These are phyloP conservation scores for Detonula confervacea DNA, from an alignment of 352 stramenopile species.

Conservation along the genomic window DNA sequence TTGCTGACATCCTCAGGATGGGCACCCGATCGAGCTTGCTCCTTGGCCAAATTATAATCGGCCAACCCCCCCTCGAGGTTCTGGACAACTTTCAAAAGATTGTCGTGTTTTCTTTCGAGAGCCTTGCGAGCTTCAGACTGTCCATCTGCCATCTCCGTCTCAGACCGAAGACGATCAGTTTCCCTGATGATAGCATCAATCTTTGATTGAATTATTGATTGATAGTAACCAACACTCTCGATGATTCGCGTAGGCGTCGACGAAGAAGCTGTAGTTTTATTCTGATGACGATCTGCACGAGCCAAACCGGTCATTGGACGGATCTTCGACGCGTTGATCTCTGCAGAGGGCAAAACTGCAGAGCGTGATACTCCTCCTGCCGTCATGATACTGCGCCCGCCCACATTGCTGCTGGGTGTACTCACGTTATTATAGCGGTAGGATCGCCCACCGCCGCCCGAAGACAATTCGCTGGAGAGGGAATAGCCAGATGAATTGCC, in stretches of 20 bases:
- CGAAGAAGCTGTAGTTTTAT: background rate
- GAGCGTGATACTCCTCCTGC: constrained; percentile 6
- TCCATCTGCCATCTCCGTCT: constrained; percentile 40
- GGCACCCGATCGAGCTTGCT: constrained; percentile 22
- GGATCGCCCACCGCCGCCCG: constrained; percentile 5
- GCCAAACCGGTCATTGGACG: constrained; percentile 42
- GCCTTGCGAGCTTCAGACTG: constrained; percentile 19
- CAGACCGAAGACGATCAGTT: constrained; percentile 30
- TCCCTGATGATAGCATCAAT: constrained; percentile 34
- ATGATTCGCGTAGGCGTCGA: constrained; percentile 10
- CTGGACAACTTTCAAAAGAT: constrained; percentile 19
- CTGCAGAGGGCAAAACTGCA: constrained; percentile 11
- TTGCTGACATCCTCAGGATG: constrained; percentile 27
- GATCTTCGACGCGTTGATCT: constrained; percentile 15
- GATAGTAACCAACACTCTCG: constrained; percentile 44
- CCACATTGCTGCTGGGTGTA: background rate
- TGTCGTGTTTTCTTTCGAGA: constrained; percentile 24
- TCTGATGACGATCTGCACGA: constrained; percentile 2
- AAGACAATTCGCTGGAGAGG: constrained; percentile 25
- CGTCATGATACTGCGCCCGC: constrained; percentile 13
- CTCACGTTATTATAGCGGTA: background rate
- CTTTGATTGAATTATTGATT: constrained; percentile 40
- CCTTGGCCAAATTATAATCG: constrained; percentile 46
- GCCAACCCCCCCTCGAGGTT: constrained; percentile 31
- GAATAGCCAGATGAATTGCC: constrained; percentile 20